Evolutionary conservation across 169 alveolate species (phyloP).

Genomic region (Babesia bigemina): DNA sequence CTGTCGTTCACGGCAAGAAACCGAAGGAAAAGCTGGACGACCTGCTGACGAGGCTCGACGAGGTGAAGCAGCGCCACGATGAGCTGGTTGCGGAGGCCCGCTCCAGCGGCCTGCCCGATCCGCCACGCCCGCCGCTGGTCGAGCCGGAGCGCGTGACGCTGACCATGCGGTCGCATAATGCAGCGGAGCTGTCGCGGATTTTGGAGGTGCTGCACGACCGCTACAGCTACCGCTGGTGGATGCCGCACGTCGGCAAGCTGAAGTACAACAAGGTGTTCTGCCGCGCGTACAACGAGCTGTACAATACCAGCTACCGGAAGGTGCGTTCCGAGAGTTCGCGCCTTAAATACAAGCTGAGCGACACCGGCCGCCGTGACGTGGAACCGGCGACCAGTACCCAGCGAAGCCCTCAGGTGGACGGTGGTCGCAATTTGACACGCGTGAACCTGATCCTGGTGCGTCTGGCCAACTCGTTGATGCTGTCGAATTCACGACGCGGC

Average conservation of each 20-base stretch:
- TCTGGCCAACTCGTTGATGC: conserved; percentile 74
- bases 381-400: neutral
- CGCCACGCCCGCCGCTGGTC: conserved; percentile 53
- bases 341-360: conserved; percentile 45
- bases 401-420: neutral
- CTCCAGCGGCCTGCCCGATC: conserved; percentile 46
- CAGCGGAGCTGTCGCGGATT: conserved; percentile 24
- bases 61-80: conserved; percentile 21
- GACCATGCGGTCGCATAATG: conserved; percentile 25
- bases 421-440: conserved; percentile 29
- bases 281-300: conserved; percentile 63
- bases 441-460: conserved; percentile 74
- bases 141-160: conserved; percentile 38
- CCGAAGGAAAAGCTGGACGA: conserved; percentile 25
- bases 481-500: conserved; percentile 72
- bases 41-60: conserved; percentile 29
- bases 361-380: conserved; percentile 6
- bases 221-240: conserved; percentile 62
- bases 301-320: conserved; percentile 60
- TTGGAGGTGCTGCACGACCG: conserved; percentile 20
- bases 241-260: conserved; percentile 57
- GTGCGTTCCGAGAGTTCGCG: conserved; percentile 41
- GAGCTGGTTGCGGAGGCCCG: conserved; percentile 47
- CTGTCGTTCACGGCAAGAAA: conserved; percentile 32
- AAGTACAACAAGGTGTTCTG: conserved; percentile 52